Conservation (phyloP, 1,284 basidiomycete genomes). For the Papiliotrema nemorosa region DNA sequence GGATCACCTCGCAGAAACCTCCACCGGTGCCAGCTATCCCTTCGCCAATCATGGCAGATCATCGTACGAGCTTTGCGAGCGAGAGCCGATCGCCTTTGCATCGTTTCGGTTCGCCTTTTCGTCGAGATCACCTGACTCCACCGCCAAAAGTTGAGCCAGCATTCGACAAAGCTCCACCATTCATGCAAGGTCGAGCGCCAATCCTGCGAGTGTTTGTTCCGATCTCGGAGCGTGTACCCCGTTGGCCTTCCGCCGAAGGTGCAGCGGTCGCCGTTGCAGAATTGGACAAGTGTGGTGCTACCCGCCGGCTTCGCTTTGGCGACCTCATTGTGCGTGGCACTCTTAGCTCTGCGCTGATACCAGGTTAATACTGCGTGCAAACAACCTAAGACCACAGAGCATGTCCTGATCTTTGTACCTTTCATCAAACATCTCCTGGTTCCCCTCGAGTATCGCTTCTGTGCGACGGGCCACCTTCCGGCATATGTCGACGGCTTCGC, state of each 20-base stretch:
- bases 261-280: constrained; percentile 38
- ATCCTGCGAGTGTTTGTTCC: constrained; percentile 48
- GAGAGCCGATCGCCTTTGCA: constrained; percentile 25
- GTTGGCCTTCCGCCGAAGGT: constrained; percentile 48
- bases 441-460: constrained; percentile 43
- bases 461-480: constrained; percentile 41
- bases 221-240: constrained; percentile 30
- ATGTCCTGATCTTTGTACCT: constrained; percentile 43
- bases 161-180: constrained; percentile 46
- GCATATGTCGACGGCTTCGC: constrained; percentile 43
- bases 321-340: constrained; percentile 40
- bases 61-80: constrained; percentile 30
- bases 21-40: constrained; percentile 18
- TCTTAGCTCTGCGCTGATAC: not conserved
- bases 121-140: constrained; percentile 11
- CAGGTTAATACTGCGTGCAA: constrained; percentile 44
- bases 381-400: constrained; percentile 35
- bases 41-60: constrained; percentile 15
- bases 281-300: constrained; percentile 47
- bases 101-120: constrained; percentile 25
- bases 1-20: constrained; percentile 1
- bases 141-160: constrained; percentile 35
- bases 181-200: constrained; percentile 42
- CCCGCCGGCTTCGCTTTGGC: constrained; percentile 40
- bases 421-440: constrained; percentile 40